phyloP scores from a whole-genome alignment of 306 rosid genomes.

The Lathyrus aphaca region DNA sequence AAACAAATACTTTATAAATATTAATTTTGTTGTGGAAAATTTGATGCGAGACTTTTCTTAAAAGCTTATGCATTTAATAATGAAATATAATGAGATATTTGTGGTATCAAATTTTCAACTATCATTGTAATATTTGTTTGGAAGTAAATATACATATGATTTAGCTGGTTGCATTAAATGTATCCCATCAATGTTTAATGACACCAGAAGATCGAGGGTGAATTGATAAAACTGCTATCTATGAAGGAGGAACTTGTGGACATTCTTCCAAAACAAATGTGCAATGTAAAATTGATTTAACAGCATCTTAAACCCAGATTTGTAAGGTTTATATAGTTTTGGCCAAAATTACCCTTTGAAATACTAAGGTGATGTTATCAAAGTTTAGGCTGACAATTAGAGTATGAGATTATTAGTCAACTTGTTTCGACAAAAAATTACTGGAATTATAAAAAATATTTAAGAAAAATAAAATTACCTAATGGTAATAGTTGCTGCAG shows the following conservation, averaged over 20 bases:
- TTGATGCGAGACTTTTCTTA: too few species aligned
- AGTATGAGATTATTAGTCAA: background rate
- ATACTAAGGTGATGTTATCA: background rate
- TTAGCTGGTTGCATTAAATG: constrained; percentile 18
- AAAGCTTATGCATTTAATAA: too few species aligned
- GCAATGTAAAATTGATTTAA: background rate
- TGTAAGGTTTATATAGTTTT: background rate
- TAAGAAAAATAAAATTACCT: background rate
- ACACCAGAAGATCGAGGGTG: background rate
- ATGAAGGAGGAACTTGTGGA: background rate
- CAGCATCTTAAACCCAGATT: background rate
- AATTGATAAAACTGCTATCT: background rate
- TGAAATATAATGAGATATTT: too few species aligned
- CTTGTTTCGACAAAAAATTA: too few species aligned
- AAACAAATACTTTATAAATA: too few species aligned
- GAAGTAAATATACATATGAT: constrained; percentile 25
- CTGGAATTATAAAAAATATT: background rate
- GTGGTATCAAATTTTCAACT: too few species aligned
- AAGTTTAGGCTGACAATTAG: background rate
- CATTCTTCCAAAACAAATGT: background rate
- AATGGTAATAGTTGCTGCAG: background rate
- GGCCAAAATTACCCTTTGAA: background rate
- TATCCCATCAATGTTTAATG: background rate
- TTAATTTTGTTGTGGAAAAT: too few species aligned
- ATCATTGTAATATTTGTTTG: constrained; percentile 21